Evolutionary conservation across 2,329 filamentous ascomycete genomes (phyloP), one percentile per base, ranked within the genome.

Genomic region (Aspergillus felis): DNA sequence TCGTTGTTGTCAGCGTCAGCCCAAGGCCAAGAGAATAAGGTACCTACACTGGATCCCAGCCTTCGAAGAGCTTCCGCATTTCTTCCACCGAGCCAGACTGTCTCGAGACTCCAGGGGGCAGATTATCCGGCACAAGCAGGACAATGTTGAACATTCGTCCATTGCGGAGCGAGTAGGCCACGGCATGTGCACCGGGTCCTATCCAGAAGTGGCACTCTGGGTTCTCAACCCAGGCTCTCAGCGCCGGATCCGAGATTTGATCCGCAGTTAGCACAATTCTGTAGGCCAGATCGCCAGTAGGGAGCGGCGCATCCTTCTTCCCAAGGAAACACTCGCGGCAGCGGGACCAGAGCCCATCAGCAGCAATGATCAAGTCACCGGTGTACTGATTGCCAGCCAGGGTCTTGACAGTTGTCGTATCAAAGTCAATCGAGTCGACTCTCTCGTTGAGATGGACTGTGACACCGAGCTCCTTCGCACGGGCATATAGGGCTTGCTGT

Each of bases 261-360:
- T 83, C 78, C 0, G 81, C 65, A 4, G 51, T 61, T 3, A 89
- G 73, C 0, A 87, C 81, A 35, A 88, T 82, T 1, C 86, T 78
- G 64, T 87, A 89, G 1, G 86, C 87, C 14, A 89, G 69, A 66
- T 89, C 86, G 0, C 86, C 86, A 0, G 85, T 88, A 0, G 83
- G 80, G 7, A 80, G 68, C 0, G 86, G 83, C 4, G 75, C 71
- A 38, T 82, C 80, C 3, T 75, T 72, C 0, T 66, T 71, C 0
- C 77, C 78, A 0, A 83, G 68, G 17, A 83, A 79, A 3, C 73
- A 72, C 52, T 80, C 76, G 0, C 85, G 78, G 48, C 81, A 84
- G 12, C 75, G 74, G 1, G 84, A 87, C 84, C 85, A 87, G 0
- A 89, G 71, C 0, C 87, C 87, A 60, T 89, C 87, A 0, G 85